These are phyloP conservation scores for Solioccasus polychromus DNA, from an alignment of 768 basidiomycete genomes.

Conservation along the genomic window DNA sequence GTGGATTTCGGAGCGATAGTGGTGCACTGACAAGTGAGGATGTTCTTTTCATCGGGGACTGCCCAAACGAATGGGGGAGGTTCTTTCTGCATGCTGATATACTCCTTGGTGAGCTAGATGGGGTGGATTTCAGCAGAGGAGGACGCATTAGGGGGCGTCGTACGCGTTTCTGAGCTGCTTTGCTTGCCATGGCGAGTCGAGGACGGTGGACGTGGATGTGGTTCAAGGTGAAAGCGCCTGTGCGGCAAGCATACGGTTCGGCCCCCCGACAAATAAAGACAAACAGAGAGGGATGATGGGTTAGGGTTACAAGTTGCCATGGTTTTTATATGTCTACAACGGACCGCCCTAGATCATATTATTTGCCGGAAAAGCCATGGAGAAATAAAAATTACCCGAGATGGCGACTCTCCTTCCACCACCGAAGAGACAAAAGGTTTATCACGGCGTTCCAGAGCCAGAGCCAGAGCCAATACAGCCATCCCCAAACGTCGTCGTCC, in stretches of 20 bases:
- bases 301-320: constrained; percentile 25
- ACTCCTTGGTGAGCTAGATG: constrained; percentile 78
- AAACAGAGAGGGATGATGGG: constrained; percentile 21
- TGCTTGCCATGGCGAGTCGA: constrained; percentile 62
- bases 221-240: constrained; percentile 22
- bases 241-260: constrained; percentile 21
- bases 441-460: constrained; percentile 71
- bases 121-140: background rate
- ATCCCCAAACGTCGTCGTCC: constrained; percentile 77
- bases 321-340: too few relatives aligned
- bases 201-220: constrained; percentile 19
- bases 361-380: too few relatives aligned
- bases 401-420: constrained; percentile 90
- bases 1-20: constrained; percentile 2
- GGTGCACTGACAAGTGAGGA: constrained; percentile 76
- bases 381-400: too few relatives aligned
- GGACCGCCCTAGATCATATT: too few relatives aligned
- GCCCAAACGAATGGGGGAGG: constrained; percentile 98
- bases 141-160: constrained; percentile 16
- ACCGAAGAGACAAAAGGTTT: constrained; percentile 82
- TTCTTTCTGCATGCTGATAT: constrained; percentile 85
- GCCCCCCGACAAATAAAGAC: constrained; percentile 26
- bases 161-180: constrained; percentile 85
- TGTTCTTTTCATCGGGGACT: constrained; percentile 95
- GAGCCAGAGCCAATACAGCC: constrained; percentile 44